A percentile compares a stretch with the other conserved stretches of the same genome.
Evolutionary conservation across 371 early-diverging fungal genomes (phyloP).

Genomic region (Mortierella sp.): DNA sequence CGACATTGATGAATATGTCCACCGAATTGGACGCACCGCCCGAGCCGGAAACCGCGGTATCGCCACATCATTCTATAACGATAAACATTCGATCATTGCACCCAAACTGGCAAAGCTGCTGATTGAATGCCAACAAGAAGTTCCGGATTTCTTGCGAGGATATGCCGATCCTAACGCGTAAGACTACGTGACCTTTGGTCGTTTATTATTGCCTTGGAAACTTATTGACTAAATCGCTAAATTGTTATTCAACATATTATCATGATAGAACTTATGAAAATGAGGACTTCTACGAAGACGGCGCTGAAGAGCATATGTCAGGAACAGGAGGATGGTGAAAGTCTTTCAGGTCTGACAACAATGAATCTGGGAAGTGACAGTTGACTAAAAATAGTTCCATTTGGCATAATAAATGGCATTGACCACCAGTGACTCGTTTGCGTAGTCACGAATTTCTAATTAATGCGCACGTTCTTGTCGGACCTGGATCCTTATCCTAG

Average conservation of each 20-base stretch:
- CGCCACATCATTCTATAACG: slow-evolving; percentile 83
- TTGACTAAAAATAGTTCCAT: too few species aligned
- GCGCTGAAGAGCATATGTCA: neutral
- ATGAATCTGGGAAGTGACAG: too few species aligned
- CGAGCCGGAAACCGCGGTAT: slow-evolving; percentile 66
- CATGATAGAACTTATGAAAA: slow-evolving; percentile 25
- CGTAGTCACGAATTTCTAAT: too few species aligned
- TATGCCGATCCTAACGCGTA: slow-evolving; percentile 59
- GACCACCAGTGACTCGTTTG: too few species aligned
- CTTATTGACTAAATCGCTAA: neutral
- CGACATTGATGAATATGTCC: slow-evolving; percentile 87
- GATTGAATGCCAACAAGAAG: slow-evolving; percentile 81
- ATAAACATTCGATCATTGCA: slow-evolving; percentile 61
- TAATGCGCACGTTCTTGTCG: too few species aligned
- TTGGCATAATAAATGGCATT: too few species aligned
- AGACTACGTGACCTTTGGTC: slow-evolving; percentile 6
- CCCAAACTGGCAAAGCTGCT: slow-evolving; percentile 81
- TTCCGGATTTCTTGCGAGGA: slow-evolving; percentile 79
- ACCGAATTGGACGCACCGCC: slow-evolving; percentile 80
- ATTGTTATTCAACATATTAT: neutral
- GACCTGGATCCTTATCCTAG: neutral
- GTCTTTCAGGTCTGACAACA: neutral
- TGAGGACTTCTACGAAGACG: slow-evolving; percentile 24
- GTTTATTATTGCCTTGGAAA: neutral
- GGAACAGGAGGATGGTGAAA: neutral